Conservation (phyloP, 1,139 yeast genomes). For the Geotrichum klebahnii region DNA sequence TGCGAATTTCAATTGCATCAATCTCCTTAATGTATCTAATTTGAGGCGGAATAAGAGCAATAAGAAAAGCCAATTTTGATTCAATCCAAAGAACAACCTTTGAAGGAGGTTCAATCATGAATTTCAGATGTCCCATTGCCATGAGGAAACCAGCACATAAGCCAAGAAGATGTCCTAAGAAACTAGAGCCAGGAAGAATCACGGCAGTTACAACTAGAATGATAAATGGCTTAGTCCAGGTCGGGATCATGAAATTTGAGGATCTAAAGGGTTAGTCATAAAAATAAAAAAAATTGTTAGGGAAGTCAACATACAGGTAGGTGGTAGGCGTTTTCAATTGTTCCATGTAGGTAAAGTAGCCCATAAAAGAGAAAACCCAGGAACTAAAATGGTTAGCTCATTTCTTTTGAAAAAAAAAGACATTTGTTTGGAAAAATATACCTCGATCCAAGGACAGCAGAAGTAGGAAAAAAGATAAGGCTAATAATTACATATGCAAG, state of each 20-base stretch:
- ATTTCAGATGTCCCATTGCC: constrained; percentile 53
- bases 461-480: constrained; percentile 48
- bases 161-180: constrained; percentile 66
- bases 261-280: constrained; percentile 14
- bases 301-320: constrained; percentile 29
- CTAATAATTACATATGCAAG: constrained; percentile 61
- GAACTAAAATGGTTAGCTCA: constrained; percentile 44
- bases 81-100: constrained; percentile 65
- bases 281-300: constrained; percentile 15
- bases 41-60: constrained; percentile 51
- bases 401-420: neutral
- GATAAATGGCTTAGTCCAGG: constrained; percentile 56
- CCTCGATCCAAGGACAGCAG: constrained; percentile 58
- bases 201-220: constrained; percentile 50
- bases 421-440: constrained; percentile 9
- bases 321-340: constrained; percentile 49
- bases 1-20: constrained; percentile 48
- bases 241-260: constrained; percentile 47
- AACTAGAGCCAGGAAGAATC: constrained; percentile 57
- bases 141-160: constrained; percentile 51
- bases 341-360: constrained; percentile 61
- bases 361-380: constrained; percentile 67
- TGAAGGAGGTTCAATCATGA: constrained; percentile 61
- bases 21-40: constrained; percentile 56
- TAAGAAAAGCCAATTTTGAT: constrained; percentile 47